Conservation (phyloP, 495 filamentous ascomycete genomes). For the Cercophora sp. region DNA sequence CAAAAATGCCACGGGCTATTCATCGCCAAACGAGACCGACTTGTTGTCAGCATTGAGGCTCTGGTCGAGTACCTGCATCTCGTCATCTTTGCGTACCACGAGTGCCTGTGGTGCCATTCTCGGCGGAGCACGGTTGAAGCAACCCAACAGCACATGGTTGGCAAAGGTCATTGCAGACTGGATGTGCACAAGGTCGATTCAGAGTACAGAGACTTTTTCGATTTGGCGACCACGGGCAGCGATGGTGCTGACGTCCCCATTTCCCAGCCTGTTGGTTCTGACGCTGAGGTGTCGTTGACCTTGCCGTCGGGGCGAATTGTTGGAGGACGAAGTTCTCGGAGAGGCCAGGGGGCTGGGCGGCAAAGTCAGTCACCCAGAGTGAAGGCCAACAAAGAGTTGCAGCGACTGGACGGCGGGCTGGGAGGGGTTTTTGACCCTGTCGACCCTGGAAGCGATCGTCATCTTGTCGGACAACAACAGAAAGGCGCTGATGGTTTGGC, state of each 20-base stretch:
- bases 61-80: conserved; percentile 28
- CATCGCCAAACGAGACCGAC: conserved; percentile 22
- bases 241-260: conserved; percentile 23
- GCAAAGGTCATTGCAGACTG: conserved; percentile 32
- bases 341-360: background rate
- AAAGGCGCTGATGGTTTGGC: background rate
- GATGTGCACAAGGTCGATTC: conserved; percentile 22
- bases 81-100: conserved; percentile 27
- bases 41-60: conserved; percentile 27
- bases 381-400: background rate
- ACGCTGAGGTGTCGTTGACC: too few species aligned
- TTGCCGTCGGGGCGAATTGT: conserved; percentile 32
- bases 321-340: background rate
- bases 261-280: too few species aligned
- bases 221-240: conserved; percentile 11
- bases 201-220: conserved; percentile 28
- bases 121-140: conserved; percentile 18
- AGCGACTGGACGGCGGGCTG: too few species aligned
- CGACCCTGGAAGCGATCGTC: background rate
- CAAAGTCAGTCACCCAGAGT: conserved; percentile 13
- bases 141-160: conserved; percentile 31
- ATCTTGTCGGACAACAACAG: conserved; percentile 1
- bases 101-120: conserved; percentile 31
- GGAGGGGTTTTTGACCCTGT: too few species aligned
- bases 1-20: conserved; percentile 28